Evolutionary conservation across 306 rosid species (phyloP).

Genomic region (Purshia tridentata): DNA sequence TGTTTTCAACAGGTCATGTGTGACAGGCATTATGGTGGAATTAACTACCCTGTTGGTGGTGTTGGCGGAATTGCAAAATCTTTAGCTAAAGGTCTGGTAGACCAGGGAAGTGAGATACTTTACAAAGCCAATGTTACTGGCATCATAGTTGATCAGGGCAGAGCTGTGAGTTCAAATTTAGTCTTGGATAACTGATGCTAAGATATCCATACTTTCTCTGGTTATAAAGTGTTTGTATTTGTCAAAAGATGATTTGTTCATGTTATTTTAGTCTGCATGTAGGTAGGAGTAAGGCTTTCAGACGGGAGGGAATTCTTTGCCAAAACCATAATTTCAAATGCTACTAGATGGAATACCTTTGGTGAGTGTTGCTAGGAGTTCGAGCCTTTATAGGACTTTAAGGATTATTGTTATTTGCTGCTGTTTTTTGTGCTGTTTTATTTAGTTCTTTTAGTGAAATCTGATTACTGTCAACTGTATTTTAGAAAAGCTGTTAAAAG

Average conservation of each 20-base stretch:
- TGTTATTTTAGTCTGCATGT: constrained; percentile 23
- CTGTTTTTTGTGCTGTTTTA: constrained; percentile 22
- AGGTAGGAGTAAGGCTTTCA: constrained; percentile 89
- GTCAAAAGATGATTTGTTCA: constrained; percentile 24
- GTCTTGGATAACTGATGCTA: constrained; percentile 16
- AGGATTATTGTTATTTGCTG: constrained; percentile 22
- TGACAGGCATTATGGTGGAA: constrained; percentile 94
- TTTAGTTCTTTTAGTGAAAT: constrained; percentile 3
- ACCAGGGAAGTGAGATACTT: constrained; percentile 75
- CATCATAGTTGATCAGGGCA: constrained; percentile 65
- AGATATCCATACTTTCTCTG: background rate
- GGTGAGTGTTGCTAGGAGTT: constrained; percentile 49
- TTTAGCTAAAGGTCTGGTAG: constrained; percentile 76
- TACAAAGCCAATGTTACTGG: constrained; percentile 88
- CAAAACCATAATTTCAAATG: constrained; percentile 88
- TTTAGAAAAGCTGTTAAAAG: constrained; percentile 73
- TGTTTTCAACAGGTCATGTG: constrained; percentile 67
- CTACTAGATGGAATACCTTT: constrained; percentile 99
- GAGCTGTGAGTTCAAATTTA: constrained; percentile 65
- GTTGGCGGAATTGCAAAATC: constrained; percentile 94
- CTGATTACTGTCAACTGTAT: constrained; percentile 18
- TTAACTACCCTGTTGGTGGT: constrained; percentile 91
- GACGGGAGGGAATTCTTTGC: constrained; percentile 79
- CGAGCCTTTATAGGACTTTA: constrained; percentile 7
- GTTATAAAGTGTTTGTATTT: background rate